Evolutionary conservation across 1,139 yeast genomes (phyloP).

Genomic region (Starmera stellimalicola): DNA sequence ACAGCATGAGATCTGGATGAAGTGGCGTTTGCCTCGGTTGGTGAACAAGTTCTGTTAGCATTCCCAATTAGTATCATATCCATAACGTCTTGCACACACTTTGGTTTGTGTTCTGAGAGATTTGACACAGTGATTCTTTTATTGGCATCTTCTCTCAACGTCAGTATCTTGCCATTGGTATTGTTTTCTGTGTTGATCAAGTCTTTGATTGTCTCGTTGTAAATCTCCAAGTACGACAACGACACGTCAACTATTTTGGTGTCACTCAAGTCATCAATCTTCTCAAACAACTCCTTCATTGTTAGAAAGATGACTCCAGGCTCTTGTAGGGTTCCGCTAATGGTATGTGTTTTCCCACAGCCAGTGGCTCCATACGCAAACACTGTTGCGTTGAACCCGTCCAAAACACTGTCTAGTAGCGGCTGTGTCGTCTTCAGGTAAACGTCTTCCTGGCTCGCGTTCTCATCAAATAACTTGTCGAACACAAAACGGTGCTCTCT

Average conservation of each 20-base stretch:
- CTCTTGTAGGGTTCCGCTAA: constrained; percentile 59
- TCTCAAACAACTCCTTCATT: constrained; percentile 62
- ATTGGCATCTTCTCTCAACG: constrained; percentile 64
- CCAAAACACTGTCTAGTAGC: constrained; percentile 62
- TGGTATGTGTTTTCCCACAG: constrained; percentile 94
- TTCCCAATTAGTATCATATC: constrained; percentile 69
- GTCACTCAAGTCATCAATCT: constrained; percentile 47
- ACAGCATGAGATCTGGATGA: constrained; percentile 94
- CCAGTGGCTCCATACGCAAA: constrained; percentile 99
- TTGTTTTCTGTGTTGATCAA: constrained; percentile 46
- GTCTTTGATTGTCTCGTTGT: constrained; percentile 83
- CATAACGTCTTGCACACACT: constrained; percentile 69
- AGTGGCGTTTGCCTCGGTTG: constrained; percentile 85
- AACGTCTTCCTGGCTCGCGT: constrained; percentile 56
- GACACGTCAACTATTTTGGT: constrained; percentile 51
- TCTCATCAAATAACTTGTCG: constrained; percentile 66
- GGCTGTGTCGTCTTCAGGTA: constrained; percentile 63
- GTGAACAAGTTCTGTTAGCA: constrained; percentile 66
- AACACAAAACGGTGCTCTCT: constrained; percentile 77
- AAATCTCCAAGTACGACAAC: constrained; percentile 75
- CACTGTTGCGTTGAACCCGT: constrained; percentile 83
- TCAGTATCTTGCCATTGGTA: constrained; percentile 30
- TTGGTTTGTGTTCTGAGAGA: constrained; percentile 55
- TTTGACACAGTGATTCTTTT: constrained; percentile 67
- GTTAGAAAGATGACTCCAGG: constrained; percentile 82